Evolutionary conservation across 345 rosid species (phyloP).

Genomic region (Salix arbutifolia): DNA sequence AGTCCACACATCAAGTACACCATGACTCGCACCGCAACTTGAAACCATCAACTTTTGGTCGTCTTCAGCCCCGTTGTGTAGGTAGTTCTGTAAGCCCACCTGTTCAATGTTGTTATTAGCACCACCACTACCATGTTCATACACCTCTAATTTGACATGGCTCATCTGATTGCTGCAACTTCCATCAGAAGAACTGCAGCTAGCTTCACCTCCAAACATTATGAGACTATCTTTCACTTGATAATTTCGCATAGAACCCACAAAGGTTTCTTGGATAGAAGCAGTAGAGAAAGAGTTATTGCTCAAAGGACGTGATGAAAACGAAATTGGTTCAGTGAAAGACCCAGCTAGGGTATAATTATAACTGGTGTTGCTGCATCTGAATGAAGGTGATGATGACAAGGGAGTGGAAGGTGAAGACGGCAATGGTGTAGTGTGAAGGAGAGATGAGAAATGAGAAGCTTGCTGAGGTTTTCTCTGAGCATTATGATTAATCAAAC

Average conservation of each 20-base stretch:
- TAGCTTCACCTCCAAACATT: conserved; percentile 39
- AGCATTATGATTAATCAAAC: conserved; percentile 4
- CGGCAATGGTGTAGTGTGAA: conserved; percentile 19
- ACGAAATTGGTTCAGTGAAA: conserved; percentile 25
- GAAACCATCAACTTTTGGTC: conserved; percentile 23
- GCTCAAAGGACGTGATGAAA: conserved; percentile 37
- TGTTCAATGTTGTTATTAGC: conserved; percentile 4
- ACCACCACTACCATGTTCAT: conserved; percentile 11
- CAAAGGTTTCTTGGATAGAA: conserved; percentile 22
- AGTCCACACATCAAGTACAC: not conserved
- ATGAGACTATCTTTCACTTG: conserved; percentile 28
- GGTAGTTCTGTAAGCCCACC: conserved; percentile 22
- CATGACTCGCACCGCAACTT: not conserved
- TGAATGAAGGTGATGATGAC: conserved; percentile 26
- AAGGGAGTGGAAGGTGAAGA: conserved; percentile 26
- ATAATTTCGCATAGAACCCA: conserved; percentile 21
- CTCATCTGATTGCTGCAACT: conserved; percentile 39
- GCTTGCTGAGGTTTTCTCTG: conserved; percentile 17
- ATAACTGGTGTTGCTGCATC: conserved; percentile 22
- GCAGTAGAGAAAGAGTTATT: conserved; percentile 30
- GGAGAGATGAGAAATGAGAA: conserved; percentile 15
- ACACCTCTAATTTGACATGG: conserved; percentile 33
- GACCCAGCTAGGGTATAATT: conserved; percentile 23
- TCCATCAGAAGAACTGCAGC: conserved; percentile 65
- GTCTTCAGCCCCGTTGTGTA: conserved; percentile 21